Evolutionary conservation across 225 moss, liverwort and hornwort species (phyloP).

Genomic region (Takakia lepidozioides): DNA sequence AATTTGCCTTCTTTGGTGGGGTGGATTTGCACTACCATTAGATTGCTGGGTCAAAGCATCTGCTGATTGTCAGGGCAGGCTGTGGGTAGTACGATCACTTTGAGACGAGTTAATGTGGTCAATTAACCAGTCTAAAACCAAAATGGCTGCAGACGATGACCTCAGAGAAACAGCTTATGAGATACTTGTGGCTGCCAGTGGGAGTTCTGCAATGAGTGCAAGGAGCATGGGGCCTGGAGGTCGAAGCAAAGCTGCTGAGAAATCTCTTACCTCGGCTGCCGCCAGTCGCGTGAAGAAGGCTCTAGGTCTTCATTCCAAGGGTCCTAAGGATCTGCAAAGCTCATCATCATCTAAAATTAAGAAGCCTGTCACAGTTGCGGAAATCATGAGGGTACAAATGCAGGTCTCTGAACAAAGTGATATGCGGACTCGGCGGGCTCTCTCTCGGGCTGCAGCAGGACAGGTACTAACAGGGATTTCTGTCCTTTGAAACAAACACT

Average conservation of each 20-base stretch:
- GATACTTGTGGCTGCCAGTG: conserved; percentile 74
- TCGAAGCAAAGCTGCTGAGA: conserved; percentile 5
- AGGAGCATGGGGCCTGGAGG: conserved; percentile 27
- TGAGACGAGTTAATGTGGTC: too few relatives aligned
- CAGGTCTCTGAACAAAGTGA: conserved; percentile 38
- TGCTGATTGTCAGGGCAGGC: too few relatives aligned
- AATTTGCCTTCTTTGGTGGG: too few relatives aligned
- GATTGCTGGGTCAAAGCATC: too few relatives aligned
- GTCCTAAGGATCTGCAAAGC: conserved; percentile 24
- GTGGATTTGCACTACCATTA: too few relatives aligned
- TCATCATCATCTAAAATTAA: conserved; percentile 42
- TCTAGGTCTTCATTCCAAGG: conserved; percentile 37
- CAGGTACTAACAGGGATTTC: conserved; percentile 39
- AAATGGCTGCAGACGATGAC: conserved; percentile 51
- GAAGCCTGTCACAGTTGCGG: conserved; percentile 22
- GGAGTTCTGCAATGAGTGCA: conserved; percentile 50
- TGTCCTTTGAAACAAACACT: too few relatives aligned
- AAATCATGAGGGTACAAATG: conserved; percentile 40
- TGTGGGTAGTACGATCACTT: too few relatives aligned
- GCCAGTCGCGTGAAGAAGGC: conserved; percentile 55
- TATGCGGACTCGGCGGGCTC: conserved; percentile 33
- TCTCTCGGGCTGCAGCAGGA: conserved; percentile 45
- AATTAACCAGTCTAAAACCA: too few relatives aligned
- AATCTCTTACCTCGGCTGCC: conserved; percentile 44
- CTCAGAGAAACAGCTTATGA: conserved; percentile 84